phyloP scores from a whole-genome alignment of 2,329 filamentous ascomycete species.

The Conoideocrella luteorostrata region DNA sequence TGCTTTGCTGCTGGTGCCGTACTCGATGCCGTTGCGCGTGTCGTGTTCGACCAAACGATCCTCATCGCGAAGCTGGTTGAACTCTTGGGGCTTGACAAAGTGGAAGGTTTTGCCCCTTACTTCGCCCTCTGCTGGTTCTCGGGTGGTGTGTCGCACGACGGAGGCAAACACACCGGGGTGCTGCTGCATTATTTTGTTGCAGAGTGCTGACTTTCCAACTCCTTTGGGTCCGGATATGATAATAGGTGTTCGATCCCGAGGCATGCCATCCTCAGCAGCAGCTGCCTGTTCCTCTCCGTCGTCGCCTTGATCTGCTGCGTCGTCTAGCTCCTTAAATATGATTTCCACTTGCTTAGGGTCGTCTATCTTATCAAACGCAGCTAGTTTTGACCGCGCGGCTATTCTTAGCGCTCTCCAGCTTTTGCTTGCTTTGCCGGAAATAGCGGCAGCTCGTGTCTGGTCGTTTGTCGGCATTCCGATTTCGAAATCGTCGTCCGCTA shows the following conservation, averaged over 20 bases:
- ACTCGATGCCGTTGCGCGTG: conserved; percentile 41
- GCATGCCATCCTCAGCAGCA: conserved; percentile 30
- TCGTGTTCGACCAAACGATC: conserved; percentile 54
- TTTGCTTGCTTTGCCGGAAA: conserved; percentile 77
- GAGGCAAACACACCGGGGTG: conserved; percentile 59
- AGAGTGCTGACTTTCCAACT: conserved; percentile 56
- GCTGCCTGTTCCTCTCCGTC: conserved; percentile 24
- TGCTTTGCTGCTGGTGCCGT: conserved; percentile 49
- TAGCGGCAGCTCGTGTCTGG: conserved; percentile 46
- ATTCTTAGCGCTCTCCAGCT: conserved; percentile 84
- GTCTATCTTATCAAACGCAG: conserved; percentile 80
- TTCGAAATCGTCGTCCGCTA: conserved; percentile 77
- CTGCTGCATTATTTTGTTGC: conserved; percentile 55
- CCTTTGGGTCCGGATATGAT: conserved; percentile 61
- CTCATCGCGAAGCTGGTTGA: conserved; percentile 52
- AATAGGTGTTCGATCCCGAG: conserved; percentile 47
- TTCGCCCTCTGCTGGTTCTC: conserved; percentile 43
- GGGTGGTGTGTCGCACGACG: conserved; percentile 50
- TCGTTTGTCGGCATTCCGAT: conserved; percentile 70
- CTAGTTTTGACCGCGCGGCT: conserved; percentile 66
- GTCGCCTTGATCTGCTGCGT: conserved; percentile 27
- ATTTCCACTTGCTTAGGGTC: conserved; percentile 64
- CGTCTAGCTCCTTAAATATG: conserved; percentile 47
- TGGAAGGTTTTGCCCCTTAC: conserved; percentile 45
- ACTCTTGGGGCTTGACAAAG: conserved; percentile 50